Evolutionary conservation across 805 yeast genomes (phyloP), one percentile per base, ranked within the genome.

Genomic region (Yamadazyma kitorensis): DNA sequence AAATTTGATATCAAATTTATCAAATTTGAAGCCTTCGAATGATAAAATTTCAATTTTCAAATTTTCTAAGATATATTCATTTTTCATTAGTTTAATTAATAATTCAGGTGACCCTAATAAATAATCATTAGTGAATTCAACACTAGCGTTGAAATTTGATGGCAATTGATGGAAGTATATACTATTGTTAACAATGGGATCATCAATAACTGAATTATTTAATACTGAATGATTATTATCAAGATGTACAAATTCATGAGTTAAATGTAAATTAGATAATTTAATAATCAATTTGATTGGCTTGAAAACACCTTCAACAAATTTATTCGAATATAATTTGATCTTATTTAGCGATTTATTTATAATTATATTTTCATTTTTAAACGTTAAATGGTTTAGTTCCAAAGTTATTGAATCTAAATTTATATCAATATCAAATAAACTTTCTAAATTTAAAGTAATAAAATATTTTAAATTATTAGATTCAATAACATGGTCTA

Each of bases 401-500:
- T 39, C 42, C 4, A 65, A 32, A 2, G 28, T 39, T 0, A 66
- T 32, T 3, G 43, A 33, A 15, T 45, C 49, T 29, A 60, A 47
- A 5, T 47, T 26, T 28, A 61, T 39, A 6, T 42, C 37, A 15
- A 53, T 45, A 3, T 48, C 56, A 31, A 52, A 62, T 0, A 47
- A 41, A 35, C 69, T 69, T 3, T 39, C 37, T 6, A 74, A 25
- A 1, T 44, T 38, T 4, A 74, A 38, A 7, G 53, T 57, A 2
- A 78, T 39, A 24, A 42, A 58, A 33, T 74, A 67, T 5, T 41
- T 47, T 44, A 74, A 74, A 5, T 24, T 23, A 7, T 36, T 26
- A 5, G 39, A 17, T 36, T 55, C 4, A 9, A 78, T 51, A 33
- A 50, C 59, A 0, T 76, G 73, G 4, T 42, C 37, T 3, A 76